Base-by-base conservation (phyloP, 345 rosid species). In the Firmiana major region DNA sequence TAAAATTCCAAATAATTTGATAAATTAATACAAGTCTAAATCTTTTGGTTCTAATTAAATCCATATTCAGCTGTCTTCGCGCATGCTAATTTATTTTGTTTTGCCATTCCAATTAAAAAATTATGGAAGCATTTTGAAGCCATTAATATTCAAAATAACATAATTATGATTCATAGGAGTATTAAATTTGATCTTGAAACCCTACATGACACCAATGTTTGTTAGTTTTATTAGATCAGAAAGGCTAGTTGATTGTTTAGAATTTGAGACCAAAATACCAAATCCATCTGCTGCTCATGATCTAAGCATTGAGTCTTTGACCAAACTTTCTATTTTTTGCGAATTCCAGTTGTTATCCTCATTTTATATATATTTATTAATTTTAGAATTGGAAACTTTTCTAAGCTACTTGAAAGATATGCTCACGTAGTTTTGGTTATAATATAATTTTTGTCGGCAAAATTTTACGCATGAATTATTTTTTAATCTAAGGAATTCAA, bases 271-370 rank as follows among this genome's bases (percentile, higher is more conserved):
- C 16, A 16, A 58, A 46, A 19, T 34, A 76, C 15, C 16, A 16
- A 58, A 46, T 31, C 34, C 34, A 31, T 31, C 34, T 31, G 34
- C 34, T 31, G 12, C 5, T 57, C 13, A 22, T 62, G 22, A 62
- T 36, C 34, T 26, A 36, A 28, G 62, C 9, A 21, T 24, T 22
- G 63, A 48, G 55, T 78, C 54, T 78, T 71, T 78, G 71, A 78
- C 63, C 64, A 71, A 36, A 5, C 62, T 60, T 5, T 46, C 46
- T 60, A 1, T 78, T 59, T 8, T 77, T 77, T 12, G 1, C 26
- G 34, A 42, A 26, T 17, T 4, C 66, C 46, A 12, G 42, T 54
- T 65, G 26, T 66, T 13, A 15, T 9, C 45, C 17, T 48, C 1
- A 65, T 36, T 5, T 17, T 16, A 51, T 16, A 53, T 17, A 53